Conservation (phyloP, 768 basidiomycete genomes). For the Leccinum subgranulosum region DNA sequence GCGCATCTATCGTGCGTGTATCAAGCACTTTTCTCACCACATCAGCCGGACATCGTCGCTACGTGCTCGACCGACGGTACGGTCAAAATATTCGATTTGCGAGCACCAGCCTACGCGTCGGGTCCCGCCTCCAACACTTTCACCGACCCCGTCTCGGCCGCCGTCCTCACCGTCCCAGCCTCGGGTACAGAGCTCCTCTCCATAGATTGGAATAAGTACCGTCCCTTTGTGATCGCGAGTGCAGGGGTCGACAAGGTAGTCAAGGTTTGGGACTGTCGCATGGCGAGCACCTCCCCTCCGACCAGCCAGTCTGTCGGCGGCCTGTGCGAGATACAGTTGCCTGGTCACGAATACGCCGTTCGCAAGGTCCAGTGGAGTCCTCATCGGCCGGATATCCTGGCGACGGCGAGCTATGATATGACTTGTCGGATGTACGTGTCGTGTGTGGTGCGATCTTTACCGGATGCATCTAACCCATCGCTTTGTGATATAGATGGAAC, state of each 20-base stretch:
- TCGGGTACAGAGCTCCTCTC: slow-evolving; percentile 76
- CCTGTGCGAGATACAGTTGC: slow-evolving; percentile 62
- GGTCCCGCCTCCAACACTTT: slow-evolving; percentile 54
- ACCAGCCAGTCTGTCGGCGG: slow-evolving; percentile 61
- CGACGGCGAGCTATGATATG: slow-evolving; percentile 89
- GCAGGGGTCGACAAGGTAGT: slow-evolving; percentile 75
- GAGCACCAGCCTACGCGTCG: slow-evolving; percentile 56
- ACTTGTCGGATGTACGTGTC: slow-evolving; percentile 79
- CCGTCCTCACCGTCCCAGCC: slow-evolving; percentile 75
- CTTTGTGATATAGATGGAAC: slow-evolving; percentile 57
- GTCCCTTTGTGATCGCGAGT: slow-evolving; percentile 71
- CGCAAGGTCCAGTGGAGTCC: slow-evolving; percentile 89
- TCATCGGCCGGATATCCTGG: slow-evolving; percentile 66
- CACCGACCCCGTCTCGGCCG: slow-evolving; percentile 63
- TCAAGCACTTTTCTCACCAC: slow-evolving; percentile 89
- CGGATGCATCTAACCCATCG: background rate
- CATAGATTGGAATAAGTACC: slow-evolving; percentile 93
- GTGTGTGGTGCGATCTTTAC: background rate
- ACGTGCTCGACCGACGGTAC: slow-evolving; percentile 88
- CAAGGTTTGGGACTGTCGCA: slow-evolving; percentile 86
- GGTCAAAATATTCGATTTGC: slow-evolving; percentile 77
- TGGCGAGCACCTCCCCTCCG: slow-evolving; percentile 58
- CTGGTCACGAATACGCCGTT: slow-evolving; percentile 89
- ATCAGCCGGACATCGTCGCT: slow-evolving; percentile 76
- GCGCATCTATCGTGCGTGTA: slow-evolving; percentile 87